Evolutionary conservation across 495 filamentous ascomycete species (phyloP).

Genomic region (Neurospora intermedia): DNA sequence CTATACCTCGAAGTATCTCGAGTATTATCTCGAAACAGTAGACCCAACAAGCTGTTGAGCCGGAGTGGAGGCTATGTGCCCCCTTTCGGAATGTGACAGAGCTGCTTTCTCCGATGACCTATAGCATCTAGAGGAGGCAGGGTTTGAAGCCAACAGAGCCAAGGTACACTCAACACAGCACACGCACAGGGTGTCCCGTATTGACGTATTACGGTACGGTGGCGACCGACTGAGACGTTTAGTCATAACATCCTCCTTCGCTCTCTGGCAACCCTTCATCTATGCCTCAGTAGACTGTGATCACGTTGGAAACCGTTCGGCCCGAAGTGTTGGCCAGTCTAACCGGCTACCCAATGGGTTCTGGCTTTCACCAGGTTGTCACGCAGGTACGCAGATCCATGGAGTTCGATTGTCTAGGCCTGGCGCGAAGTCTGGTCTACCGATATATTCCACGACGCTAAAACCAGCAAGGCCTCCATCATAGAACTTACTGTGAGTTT

Average conservation of each 20-base stretch:
- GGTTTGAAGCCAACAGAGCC: not conserved
- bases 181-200: not conserved
- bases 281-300: not conserved
- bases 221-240: not conserved
- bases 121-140: not conserved
- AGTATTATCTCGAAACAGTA: not conserved
- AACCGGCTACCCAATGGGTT: not conserved
- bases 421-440: not conserved
- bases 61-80: not conserved
- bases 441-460: not conserved
- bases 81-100: not conserved
- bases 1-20: not conserved
- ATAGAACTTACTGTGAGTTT: not conserved
- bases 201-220: not conserved
- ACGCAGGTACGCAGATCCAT: not conserved
- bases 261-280: not conserved
- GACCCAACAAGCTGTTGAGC: not conserved
- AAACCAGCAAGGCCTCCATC: not conserved
- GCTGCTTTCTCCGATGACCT: not conserved
- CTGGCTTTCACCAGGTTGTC: not conserved
- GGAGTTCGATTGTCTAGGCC: not conserved
- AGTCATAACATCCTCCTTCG: not conserved
- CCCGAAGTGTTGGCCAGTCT: not conserved
- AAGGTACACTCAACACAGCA: not conserved
- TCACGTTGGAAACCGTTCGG: not conserved